Evolutionary conservation across 768 basidiomycete genomes (phyloP).

Genomic region (Strobilomyces dryophilus): DNA sequence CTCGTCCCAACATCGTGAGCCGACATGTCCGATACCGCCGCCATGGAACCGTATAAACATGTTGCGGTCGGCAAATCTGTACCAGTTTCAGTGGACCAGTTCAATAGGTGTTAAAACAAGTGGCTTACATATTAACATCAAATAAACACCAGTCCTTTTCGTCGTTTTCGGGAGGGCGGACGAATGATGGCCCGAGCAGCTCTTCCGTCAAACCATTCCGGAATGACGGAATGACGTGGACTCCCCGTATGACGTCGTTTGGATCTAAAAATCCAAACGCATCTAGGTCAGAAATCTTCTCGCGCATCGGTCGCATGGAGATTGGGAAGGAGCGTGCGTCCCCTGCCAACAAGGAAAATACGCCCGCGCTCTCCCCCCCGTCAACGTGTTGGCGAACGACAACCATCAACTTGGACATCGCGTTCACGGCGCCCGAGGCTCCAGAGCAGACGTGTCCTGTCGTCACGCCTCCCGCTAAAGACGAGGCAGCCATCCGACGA

Average conservation of each 20-base stretch:
- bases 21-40: too few species aligned
- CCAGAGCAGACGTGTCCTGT: conserved; percentile 7
- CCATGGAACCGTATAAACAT: too few species aligned
- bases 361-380: too few species aligned
- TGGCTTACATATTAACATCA: neutral
- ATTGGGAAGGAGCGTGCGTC: too few species aligned
- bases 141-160: neutral
- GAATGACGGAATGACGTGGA: neutral
- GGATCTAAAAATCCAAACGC: neutral
- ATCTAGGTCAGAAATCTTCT: too few species aligned
- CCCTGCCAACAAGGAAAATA: too few species aligned
- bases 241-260: neutral
- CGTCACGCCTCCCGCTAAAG: conserved; percentile 9
- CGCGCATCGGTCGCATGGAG: too few species aligned
- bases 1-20: too few species aligned
- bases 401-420: conserved; percentile 1
- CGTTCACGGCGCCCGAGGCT: conserved; percentile 18
- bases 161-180: neutral
- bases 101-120: too few species aligned
- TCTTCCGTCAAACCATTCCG: neutral
- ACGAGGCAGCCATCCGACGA: conserved; percentile 14
- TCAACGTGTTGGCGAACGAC: too few species aligned
- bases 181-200: neutral
- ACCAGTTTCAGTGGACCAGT: too few species aligned
- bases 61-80: too few species aligned